Base-by-base conservation (phyloP, 2,329 filamentous ascomycete genomes). In the Ophiostoma himal-ulmi region DNA sequence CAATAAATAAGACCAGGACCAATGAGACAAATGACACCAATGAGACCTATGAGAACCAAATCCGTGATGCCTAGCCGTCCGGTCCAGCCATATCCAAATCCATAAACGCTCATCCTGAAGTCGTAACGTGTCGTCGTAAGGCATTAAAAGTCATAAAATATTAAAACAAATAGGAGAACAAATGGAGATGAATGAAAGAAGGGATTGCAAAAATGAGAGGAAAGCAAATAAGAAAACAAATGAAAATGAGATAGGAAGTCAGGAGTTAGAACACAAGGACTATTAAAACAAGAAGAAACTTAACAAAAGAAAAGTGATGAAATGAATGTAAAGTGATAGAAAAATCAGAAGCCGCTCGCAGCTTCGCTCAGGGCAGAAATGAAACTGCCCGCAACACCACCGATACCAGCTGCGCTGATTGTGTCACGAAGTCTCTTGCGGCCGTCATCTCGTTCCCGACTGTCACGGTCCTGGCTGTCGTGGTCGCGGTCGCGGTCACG, bases 321-420 rank as follows among this genome's bases (percentile, higher is more conserved):
- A 54, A 65, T 11, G 57, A 37, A 54, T 11, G 60, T 36, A 11
- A 66, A 30, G 30, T 5, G 62, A 6, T n/a, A 1, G 8, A 4
- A 1, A 10, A 60, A 71, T 66, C n/a, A 80, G 64, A 76, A 73
- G 52, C 72, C 76, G 6, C 75, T 74, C 7, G 85, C 86, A 36
- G 86, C 86, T 75, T 89, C 86, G 4, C 84, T 83, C 41, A 89
- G 77, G 1, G 88, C 85, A 69, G 83, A 84, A 65, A 89, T 75
- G 72, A 89, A 77, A 69, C 85, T 87, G 2, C 83, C 86, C 0
- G 87, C 86, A 0, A 86, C 86, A 11, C 87, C 85, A 4, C 87
- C 87, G 39, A 89, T 84, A 0, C 87, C 84, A 5, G 86, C 87
- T 0, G 84, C 85, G 1, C 83, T 82, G 4, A 88, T 79, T 20